Percentiles rank a stretch among this genome's conserved stretches.
Evolutionary conservation across 1,284 basidiomycete genomes (phyloP).

Genomic region (Sporisorium scitamineum): DNA sequence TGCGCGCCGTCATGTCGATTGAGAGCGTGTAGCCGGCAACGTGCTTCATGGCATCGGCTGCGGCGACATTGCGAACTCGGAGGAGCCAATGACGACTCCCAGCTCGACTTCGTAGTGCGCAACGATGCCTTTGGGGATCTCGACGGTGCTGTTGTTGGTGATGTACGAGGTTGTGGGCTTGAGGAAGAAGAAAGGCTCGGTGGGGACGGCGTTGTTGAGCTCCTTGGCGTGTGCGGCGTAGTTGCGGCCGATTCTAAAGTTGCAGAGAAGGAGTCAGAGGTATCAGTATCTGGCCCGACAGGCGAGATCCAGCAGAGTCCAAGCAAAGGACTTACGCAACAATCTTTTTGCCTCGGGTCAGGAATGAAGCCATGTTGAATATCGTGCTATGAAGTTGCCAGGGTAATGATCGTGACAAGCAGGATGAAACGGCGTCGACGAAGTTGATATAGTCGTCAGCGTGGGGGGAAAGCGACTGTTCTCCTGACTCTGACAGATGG

Average conservation of each 20-base stretch:
- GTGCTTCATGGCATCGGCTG: slow-evolving; percentile 79
- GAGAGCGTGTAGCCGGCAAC: slow-evolving; percentile 94
- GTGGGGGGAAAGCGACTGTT: slow-evolving; percentile 5
- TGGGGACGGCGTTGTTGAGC: slow-evolving; percentile 87
- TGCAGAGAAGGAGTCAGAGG: not conserved
- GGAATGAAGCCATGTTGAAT: slow-evolving; percentile 37
- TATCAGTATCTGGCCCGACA: not conserved
- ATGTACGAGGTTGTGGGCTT: slow-evolving; percentile 95
- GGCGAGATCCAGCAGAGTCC: not conserved
- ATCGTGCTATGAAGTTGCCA: not conserved
- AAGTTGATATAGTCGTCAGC: not conserved
- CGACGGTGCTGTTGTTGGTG: slow-evolving; percentile 78
- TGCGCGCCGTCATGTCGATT: slow-evolving; percentile 94
- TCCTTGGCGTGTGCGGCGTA: slow-evolving; percentile 86
- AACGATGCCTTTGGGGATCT: slow-evolving; percentile 85
- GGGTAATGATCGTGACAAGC: slow-evolving; percentile 1
- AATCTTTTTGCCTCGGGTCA: slow-evolving; percentile 52
- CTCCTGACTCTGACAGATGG: not conserved
- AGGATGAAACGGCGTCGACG: not conserved
- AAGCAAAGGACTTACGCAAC: slow-evolving; percentile 41
- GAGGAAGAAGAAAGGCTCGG: slow-evolving; percentile 97
- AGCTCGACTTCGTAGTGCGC: slow-evolving; percentile 98
- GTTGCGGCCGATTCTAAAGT: slow-evolving; percentile 69
- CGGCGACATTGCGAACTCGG: slow-evolving; percentile 83
- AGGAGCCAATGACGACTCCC: slow-evolving; percentile 88